Percentiles rank a stretch among this genome's conserved stretches.
phyloP scores from a whole-genome alignment of 345 rosid genomes.

The Gossypium arboreum region DNA sequence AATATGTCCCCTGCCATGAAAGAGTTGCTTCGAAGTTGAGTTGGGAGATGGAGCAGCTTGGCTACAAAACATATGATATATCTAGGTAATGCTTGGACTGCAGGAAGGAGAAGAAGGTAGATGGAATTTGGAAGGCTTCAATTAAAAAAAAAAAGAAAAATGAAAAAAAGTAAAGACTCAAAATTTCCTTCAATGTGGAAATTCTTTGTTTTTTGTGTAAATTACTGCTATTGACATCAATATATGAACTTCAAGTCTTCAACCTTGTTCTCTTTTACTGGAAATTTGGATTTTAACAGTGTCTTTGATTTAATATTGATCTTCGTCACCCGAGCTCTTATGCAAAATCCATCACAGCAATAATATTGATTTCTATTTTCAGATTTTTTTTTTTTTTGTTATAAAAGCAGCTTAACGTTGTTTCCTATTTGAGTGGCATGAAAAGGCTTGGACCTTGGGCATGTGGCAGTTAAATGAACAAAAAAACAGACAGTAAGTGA shows the following conservation, averaged over 20 bases:
- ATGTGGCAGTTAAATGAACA: neutral
- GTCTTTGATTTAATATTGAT: slow-evolving; percentile 7
- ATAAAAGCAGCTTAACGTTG: neutral
- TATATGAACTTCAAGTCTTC: slow-evolving; percentile 29
- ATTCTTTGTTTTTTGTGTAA: slow-evolving; percentile 37
- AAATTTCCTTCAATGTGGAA: slow-evolving; percentile 23
- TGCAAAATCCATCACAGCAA: neutral
- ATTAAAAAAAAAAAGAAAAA: slow-evolving; percentile 17
- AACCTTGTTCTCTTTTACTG: slow-evolving; percentile 19
- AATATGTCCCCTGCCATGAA: slow-evolving; percentile 85
- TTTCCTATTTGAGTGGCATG: slow-evolving; percentile 1
- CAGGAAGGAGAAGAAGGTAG: slow-evolving; percentile 9
- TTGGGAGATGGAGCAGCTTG: slow-evolving; percentile 86
- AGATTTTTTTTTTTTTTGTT: neutral
- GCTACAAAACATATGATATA: slow-evolving; percentile 46
- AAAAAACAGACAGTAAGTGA: neutral
- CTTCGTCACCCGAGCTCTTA: neutral
- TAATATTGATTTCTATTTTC: neutral
- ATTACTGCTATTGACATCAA: slow-evolving; percentile 40
- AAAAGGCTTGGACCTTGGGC: neutral
- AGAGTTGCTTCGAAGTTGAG: slow-evolving; percentile 72
- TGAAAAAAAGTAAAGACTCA: neutral
- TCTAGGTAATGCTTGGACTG: slow-evolving; percentile 32
- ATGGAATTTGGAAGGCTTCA: slow-evolving; percentile 21
- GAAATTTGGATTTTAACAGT: slow-evolving; percentile 15